Conservation (phyloP, 768 basidiomycete species). For the Lepiota subincarnata region DNA sequence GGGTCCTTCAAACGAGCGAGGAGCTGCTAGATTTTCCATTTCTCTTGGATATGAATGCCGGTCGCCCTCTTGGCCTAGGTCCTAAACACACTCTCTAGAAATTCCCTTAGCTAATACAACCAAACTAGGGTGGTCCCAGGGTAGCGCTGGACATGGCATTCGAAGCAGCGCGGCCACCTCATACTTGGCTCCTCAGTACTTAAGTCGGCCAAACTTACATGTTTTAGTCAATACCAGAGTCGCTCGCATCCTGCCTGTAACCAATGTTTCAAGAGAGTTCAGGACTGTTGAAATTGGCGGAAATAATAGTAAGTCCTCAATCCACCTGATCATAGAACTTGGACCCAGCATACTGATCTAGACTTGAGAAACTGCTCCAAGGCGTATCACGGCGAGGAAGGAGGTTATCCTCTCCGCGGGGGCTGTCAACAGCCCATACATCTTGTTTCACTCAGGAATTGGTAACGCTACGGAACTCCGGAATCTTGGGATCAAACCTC, state of each 20-base stretch:
- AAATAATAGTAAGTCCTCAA: conserved; percentile 1
- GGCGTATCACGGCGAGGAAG: conserved; percentile 33
- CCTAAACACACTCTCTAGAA: not conserved
- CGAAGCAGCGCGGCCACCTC: conserved; percentile 14
- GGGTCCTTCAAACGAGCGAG: conserved; percentile 18
- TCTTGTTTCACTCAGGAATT: conserved; percentile 32
- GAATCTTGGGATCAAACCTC: conserved; percentile 18
- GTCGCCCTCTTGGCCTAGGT: conserved; percentile 13
- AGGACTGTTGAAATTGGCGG: conserved; percentile 13
- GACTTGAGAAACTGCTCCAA: not conserved
- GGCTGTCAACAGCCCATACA: conserved; percentile 27
- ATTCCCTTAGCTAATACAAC: not conserved
- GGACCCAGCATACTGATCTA: not conserved
- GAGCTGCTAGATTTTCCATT: conserved; percentile 13
- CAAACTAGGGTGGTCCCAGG: conserved; percentile 20
- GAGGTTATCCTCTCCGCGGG: conserved; percentile 48
- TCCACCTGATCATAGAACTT: not conserved
- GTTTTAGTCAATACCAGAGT: conserved; percentile 22
- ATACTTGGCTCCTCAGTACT: conserved; percentile 18
- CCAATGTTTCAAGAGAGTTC: not conserved
- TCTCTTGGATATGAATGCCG: conserved; percentile 5
- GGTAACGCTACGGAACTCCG: conserved; percentile 21
- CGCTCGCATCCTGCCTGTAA: conserved; percentile 12
- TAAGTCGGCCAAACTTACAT: conserved; percentile 20
- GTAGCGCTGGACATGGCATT: conserved; percentile 16